phyloP scores from a whole-genome alignment of 495 filamentous ascomycete genomes.

The Viridothelium virens region DNA sequence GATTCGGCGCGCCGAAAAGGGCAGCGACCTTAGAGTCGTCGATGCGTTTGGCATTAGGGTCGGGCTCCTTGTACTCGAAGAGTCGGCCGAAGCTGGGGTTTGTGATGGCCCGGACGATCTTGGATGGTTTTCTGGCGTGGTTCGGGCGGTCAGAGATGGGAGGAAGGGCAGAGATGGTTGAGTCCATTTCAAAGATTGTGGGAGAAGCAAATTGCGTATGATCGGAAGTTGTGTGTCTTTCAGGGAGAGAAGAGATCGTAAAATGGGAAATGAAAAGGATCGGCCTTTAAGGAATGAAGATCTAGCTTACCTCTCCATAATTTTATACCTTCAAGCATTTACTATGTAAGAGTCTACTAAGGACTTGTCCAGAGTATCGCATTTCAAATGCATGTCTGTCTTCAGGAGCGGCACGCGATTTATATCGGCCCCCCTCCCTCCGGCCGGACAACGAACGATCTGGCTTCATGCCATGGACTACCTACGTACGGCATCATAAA shows the following conservation, averaged over 20 bases:
- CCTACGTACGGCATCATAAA: no score
- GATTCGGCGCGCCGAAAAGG: conserved; percentile 5
- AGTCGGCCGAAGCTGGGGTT: conserved; percentile 14
- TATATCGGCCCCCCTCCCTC: conserved; percentile 7
- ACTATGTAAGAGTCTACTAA: background rate
- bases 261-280: background rate
- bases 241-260: background rate
- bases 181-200: background rate
- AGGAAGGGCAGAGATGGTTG: background rate
- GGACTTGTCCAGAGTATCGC: background rate
- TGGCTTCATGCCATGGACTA: background rate
- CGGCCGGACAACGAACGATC: background rate
- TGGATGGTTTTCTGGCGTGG: conserved; percentile 2
- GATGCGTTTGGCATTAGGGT: conserved; percentile 8
- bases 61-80: conserved; percentile 11
- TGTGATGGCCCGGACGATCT: conserved; percentile 14
- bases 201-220: background rate
- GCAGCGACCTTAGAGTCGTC: conserved; percentile 6
- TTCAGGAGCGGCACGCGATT: background rate
- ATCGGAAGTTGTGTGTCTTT: background rate
- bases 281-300: background rate
- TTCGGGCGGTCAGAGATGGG: background rate
- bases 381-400: background rate
- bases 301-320: background rate
- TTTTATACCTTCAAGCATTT: background rate